A percentile compares a stretch with the other conserved stretches of the same genome.
These are phyloP conservation scores for Pseudocercospora musae DNA, from an alignment of 2,329 filamentous ascomycete genomes.

Conservation along the genomic window DNA sequence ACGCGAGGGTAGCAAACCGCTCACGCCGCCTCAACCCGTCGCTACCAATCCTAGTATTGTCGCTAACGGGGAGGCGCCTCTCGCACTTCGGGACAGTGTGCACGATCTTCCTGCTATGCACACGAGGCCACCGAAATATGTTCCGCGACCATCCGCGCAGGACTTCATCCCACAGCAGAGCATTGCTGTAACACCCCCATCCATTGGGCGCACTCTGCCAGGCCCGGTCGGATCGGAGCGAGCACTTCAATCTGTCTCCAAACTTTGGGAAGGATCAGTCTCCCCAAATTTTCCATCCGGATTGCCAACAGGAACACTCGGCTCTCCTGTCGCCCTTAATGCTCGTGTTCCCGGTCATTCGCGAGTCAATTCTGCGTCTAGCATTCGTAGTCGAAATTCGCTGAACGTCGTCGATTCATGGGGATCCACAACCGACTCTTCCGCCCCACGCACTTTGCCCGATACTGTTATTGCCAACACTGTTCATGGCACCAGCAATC, in stretches of 20 bases:
- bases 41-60: slow-evolving; percentile 25
- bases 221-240: slow-evolving; percentile 3
- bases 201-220: slow-evolving; percentile 2
- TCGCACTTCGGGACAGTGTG: slow-evolving; percentile 30
- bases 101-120: slow-evolving; percentile 37
- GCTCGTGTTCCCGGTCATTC: slow-evolving; percentile 35
- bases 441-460: slow-evolving; percentile 20
- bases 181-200: slow-evolving; percentile 12
- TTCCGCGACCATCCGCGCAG: slow-evolving; percentile 8
- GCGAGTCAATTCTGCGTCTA: slow-evolving; percentile 44
- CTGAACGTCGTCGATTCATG: slow-evolving; percentile 28
- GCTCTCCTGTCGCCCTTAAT: slow-evolving; percentile 21
- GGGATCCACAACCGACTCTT: slow-evolving; percentile 15
- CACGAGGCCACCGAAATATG: slow-evolving; percentile 10
- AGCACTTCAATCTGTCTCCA: slow-evolving; percentile 29
- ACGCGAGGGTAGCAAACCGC: slow-evolving; percentile 43
- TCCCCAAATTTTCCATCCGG: slow-evolving; percentile 33
- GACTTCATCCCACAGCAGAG: slow-evolving; percentile 5
- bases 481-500: slow-evolving; percentile 11
- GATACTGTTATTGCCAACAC: slow-evolving; percentile 11
- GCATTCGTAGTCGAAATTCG: slow-evolving; percentile 38
- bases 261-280: slow-evolving; percentile 27
- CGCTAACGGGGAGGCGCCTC: slow-evolving; percentile 40
- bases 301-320: slow-evolving; percentile 30
- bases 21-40: slow-evolving; percentile 45